Evolutionary conservation across 2,329 filamentous ascomycete genomes (phyloP), one percentile per base, ranked within the genome.

Genomic region (Talaromyces verruculosus): DNA sequence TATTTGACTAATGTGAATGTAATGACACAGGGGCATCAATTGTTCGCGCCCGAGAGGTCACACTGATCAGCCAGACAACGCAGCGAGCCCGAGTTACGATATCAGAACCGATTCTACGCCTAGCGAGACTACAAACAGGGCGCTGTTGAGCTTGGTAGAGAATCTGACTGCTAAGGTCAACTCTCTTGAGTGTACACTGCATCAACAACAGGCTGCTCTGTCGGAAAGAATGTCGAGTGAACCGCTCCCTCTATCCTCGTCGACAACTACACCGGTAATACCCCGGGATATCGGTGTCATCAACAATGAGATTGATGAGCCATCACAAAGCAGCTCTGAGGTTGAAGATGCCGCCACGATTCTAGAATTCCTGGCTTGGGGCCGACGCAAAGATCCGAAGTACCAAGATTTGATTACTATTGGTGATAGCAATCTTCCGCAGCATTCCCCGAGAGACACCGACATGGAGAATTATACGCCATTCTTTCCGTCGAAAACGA

Each of bases 281-380:
- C 8, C 33, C 3, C 47, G 8, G 17, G 39, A 47, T 25, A 39
- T 58, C 2, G 37, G 6, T 1, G 22, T 1, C 7, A 3, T 5
- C 8, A 25, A 37, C 4, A 45, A 47, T 13, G 62, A 43, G 28
- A 15, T 15, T 37, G 19, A 35, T 8, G 51, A 35, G 19, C 5
- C 62, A 35, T 19, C 33, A n/a, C 39, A 45, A 47, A 37, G n/a
- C 17, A 41, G 30, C 58, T 61, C 57, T 5, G 74, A 77, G n/a
- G 70, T 73, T 39, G 74, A 78, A 64, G 79, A 82, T 67, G 78
- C 79, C 1, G 80, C 79, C 4, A 80, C 80, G 1, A 78, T 82
- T 2, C 73, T 83, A 0, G 80, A 83, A 58, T 83, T 81, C 53
- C 71, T 82, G 2, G 79, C 80, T 1, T 83, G 81, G 81, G 81